phyloP scores from a whole-genome alignment of 1,284 basidiomycete genomes.

The Malassezia globosa region DNA sequence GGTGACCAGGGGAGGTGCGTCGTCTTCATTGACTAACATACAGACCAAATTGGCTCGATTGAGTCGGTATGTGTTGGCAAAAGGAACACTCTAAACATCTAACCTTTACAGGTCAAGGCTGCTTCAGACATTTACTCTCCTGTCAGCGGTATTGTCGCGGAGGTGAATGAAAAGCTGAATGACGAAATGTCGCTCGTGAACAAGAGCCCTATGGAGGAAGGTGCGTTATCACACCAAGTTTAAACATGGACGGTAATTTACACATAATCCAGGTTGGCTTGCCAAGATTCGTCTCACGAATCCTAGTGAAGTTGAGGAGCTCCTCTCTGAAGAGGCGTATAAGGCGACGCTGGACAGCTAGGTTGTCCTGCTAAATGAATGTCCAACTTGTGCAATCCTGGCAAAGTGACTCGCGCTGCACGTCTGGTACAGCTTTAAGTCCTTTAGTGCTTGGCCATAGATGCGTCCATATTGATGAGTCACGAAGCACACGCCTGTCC shows the following conservation, averaged over 20 bases:
- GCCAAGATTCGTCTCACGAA: slow-evolving; percentile 79
- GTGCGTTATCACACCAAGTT: no score
- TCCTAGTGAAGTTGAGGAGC: slow-evolving; percentile 61
- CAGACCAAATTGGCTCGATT: slow-evolving; percentile 85
- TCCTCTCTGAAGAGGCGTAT: slow-evolving; percentile 71
- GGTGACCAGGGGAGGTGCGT: slow-evolving; percentile 66
- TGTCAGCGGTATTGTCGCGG: slow-evolving; percentile 68
- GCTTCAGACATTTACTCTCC: slow-evolving; percentile 96
- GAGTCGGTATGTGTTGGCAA: slow-evolving; percentile 60
- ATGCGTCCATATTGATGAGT: neutral
- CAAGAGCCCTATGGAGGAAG: slow-evolving; percentile 73
- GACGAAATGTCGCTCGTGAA: slow-evolving; percentile 71
- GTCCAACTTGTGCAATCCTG: slow-evolving; percentile 15
- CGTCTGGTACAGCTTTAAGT: slow-evolving; percentile 6
- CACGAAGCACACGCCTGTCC: slow-evolving; percentile 49
- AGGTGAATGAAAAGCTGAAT: slow-evolving; percentile 65
- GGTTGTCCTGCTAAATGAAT: slow-evolving; percentile 9
- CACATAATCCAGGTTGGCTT: slow-evolving; percentile 64
- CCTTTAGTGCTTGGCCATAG: neutral
- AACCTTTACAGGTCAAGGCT: slow-evolving; percentile 59
- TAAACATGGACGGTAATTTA: no score
- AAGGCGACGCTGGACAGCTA: slow-evolving; percentile 46
- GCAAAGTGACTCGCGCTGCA: slow-evolving; percentile 9
- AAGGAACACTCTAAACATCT: no score
- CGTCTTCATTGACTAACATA: neutral